Evolutionary conservation across 805 yeast genomes (phyloP).

Genomic region (Kluyveromyces wickerhamii): DNA sequence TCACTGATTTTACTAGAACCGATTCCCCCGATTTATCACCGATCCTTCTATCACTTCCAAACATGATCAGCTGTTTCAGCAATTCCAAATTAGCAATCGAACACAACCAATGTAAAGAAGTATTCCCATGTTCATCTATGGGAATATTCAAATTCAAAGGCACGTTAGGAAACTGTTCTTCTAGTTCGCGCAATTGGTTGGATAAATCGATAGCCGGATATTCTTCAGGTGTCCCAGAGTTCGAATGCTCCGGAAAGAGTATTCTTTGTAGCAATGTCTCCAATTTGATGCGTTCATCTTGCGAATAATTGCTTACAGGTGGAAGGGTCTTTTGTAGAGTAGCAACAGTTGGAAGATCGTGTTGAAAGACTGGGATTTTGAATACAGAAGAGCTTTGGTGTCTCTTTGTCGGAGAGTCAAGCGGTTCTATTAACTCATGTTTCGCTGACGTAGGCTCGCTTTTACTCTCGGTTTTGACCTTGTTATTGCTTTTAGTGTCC

Average conservation of each 20-base stretch:
- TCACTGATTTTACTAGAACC: slow-evolving; percentile 72
- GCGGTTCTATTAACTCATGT: slow-evolving; percentile 8
- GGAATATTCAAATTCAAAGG: slow-evolving; percentile 64
- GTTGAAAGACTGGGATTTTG: slow-evolving; percentile 4
- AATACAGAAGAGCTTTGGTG: slow-evolving; percentile 9
- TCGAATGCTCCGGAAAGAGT: slow-evolving; percentile 18
- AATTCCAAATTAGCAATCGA: slow-evolving; percentile 73
- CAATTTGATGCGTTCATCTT: slow-evolving; percentile 19
- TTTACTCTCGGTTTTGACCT: background rate
- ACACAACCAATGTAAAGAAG: slow-evolving; percentile 94
- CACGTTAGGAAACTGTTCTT: slow-evolving; percentile 18
- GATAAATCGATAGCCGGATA: slow-evolving; percentile 13
- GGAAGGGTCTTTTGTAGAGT: slow-evolving; percentile 7
- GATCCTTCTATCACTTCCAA: slow-evolving; percentile 55
- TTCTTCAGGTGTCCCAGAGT: background rate
- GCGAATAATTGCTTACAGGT: slow-evolving; percentile 8
- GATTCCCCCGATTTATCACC: slow-evolving; percentile 84
- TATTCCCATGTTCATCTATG: slow-evolving; percentile 88
- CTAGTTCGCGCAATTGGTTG: slow-evolving; percentile 18
- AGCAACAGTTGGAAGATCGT: slow-evolving; percentile 7
- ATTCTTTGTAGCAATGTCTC: slow-evolving; percentile 27
- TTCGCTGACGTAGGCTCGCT: slow-evolving; percentile 1
- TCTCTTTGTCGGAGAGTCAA: slow-evolving; percentile 25
- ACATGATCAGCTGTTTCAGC: slow-evolving; percentile 58
- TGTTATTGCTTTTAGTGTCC: background rate